Percentiles rank a stretch among this genome's conserved stretches.
phyloP scores from a whole-genome alignment of 2,329 filamentous ascomycete species.

The Ophiosphaerella narmari region DNA sequence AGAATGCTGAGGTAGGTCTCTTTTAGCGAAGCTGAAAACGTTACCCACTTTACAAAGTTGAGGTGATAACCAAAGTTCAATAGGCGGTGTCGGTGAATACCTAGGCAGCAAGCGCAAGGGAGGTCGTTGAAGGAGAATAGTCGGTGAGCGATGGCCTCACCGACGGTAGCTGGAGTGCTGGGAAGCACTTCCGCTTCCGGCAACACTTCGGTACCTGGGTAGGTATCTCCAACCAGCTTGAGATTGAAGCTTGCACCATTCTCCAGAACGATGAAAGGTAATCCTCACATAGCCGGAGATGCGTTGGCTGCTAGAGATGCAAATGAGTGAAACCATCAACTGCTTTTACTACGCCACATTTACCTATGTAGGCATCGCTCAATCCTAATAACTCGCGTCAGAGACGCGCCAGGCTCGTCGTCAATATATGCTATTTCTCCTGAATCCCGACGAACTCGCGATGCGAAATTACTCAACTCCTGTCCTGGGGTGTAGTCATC shows the following conservation, averaged over 20 bases:
- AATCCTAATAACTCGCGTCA: slow-evolving; percentile 5
- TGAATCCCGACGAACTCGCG: slow-evolving; percentile 4
- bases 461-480: slow-evolving; percentile 22
- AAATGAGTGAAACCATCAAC: too few relatives aligned
- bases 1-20: not conserved
- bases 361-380: too few relatives aligned
- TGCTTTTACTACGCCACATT: too few relatives aligned
- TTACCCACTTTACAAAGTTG: slow-evolving; percentile 10
- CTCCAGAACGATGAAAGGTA: too few relatives aligned
- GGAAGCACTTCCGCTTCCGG: not conserved
- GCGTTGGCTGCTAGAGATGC: too few relatives aligned
- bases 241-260: too few relatives aligned
- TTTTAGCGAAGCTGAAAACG: not conserved
- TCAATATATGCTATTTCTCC: slow-evolving; percentile 8
- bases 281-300: too few relatives aligned
- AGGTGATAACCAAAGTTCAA: not conserved
- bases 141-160: too few relatives aligned
- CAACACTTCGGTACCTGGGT: not conserved
- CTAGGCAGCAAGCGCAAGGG: not conserved
- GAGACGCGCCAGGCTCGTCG: slow-evolving; percentile 6
- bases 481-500: slow-evolving; percentile 1
- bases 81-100: not conserved
- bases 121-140: too few relatives aligned
- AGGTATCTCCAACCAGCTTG: slow-evolving; percentile 9
- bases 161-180: too few relatives aligned